Conservation (phyloP, 306 rosid species). For the Acacia acuminata region DNA sequence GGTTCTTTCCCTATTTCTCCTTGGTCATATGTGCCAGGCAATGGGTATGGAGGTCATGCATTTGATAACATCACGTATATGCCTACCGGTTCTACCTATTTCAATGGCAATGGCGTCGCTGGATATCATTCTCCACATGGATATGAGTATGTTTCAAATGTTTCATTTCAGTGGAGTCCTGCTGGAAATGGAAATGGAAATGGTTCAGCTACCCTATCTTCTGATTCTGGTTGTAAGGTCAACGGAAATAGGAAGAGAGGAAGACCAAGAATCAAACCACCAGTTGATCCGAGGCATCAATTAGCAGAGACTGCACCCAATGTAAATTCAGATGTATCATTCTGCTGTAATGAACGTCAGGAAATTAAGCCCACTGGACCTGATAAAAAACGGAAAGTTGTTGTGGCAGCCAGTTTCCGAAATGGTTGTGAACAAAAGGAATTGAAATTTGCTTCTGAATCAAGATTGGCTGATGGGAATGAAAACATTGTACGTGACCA, state of each 20-base stretch:
- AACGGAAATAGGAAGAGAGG: slow-evolving; percentile 64
- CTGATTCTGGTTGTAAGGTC: slow-evolving; percentile 55
- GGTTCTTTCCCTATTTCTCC: slow-evolving; percentile 94
- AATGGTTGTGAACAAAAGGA: slow-evolving; percentile 60
- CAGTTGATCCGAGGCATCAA: slow-evolving; percentile 57
- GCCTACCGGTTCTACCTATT: slow-evolving; percentile 60
- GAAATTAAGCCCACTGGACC: slow-evolving; percentile 49
- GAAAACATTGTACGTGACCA: slow-evolving; percentile 52
- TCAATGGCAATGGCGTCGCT: slow-evolving; percentile 68
- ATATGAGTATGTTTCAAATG: slow-evolving; percentile 74
- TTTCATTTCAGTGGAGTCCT: slow-evolving; percentile 80
- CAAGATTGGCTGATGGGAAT: slow-evolving; percentile 60
- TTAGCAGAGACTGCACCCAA: slow-evolving; percentile 44
- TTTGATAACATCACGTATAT: slow-evolving; percentile 78
- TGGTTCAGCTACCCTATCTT: slow-evolving; percentile 52
- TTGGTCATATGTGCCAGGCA: slow-evolving; percentile 73
- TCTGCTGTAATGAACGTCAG: slow-evolving; percentile 45
- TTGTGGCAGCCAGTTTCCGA: slow-evolving; percentile 52
- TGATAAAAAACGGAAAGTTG: slow-evolving; percentile 73
- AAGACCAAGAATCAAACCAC: slow-evolving; percentile 61
- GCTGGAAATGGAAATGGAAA: slow-evolving; percentile 60
- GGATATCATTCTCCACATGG: slow-evolving; percentile 71
- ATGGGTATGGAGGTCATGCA: slow-evolving; percentile 78
- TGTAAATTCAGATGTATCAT: slow-evolving; percentile 43
- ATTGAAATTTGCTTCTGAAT: slow-evolving; percentile 51